Conservation (phyloP, 208 protist species). For the Acanthamoeba lenticulata region DNA sequence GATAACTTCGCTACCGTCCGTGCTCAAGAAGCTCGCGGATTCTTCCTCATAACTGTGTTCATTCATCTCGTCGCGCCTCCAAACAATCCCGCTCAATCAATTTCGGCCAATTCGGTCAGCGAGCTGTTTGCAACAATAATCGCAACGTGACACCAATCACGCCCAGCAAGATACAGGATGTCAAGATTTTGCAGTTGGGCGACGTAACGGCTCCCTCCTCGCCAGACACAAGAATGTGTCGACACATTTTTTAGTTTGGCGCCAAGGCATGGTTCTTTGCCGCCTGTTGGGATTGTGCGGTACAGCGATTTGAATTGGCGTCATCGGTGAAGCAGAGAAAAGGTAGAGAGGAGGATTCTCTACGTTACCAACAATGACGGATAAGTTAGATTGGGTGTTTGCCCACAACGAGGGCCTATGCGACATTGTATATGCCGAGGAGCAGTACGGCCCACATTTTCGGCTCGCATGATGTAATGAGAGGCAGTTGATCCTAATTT, state of each 20-base stretch:
- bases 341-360: neutral
- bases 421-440: neutral
- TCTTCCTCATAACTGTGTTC: neutral
- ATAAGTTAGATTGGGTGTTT: conserved; percentile 21
- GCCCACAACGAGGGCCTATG: conserved; percentile 1
- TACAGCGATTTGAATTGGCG: too few species aligned
- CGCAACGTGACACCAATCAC: neutral
- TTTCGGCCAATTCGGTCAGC: neutral
- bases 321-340: neutral
- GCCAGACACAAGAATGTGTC: neutral
- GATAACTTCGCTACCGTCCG: neutral
- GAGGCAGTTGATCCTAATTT: too few species aligned
- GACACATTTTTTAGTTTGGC: neutral
- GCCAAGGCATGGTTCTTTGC: neutral
- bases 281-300: neutral
- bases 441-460: conserved; percentile 10
- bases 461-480: too few species aligned
- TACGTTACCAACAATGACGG: neutral
- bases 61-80: neutral
- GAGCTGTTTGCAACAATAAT: neutral
- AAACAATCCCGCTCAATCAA: neutral
- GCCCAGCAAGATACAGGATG: too few species aligned
- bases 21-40: neutral
- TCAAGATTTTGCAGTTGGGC: too few species aligned
- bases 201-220: neutral